phyloP scores from a whole-genome alignment of 495 filamentous ascomycete species.

The Pseudomonodictys pantanalensis region DNA sequence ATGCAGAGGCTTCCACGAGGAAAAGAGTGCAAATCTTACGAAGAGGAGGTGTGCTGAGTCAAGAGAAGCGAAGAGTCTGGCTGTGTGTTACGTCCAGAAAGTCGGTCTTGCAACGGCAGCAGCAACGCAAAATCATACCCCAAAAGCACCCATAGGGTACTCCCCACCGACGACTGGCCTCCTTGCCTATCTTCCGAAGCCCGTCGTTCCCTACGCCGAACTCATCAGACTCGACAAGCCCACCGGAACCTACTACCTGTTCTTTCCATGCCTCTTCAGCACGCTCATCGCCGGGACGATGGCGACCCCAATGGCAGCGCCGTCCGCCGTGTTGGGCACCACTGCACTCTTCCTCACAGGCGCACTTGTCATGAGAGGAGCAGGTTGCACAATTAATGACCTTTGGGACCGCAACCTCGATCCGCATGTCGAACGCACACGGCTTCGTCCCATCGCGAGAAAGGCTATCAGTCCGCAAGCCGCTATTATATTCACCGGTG shows the following conservation, averaged over 20 bases:
- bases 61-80: no score
- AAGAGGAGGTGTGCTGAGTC: no score
- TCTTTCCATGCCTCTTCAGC: slow-evolving; percentile 90
- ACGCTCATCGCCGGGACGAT: slow-evolving; percentile 66
- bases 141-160: slow-evolving; percentile 47
- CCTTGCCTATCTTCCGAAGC: slow-evolving; percentile 68
- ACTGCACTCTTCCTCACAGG: slow-evolving; percentile 78
- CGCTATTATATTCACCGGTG: slow-evolving; percentile 77
- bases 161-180: slow-evolving; percentile 69
- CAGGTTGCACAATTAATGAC: slow-evolving; percentile 98
- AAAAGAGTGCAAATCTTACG: no score
- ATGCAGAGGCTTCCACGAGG: no score
- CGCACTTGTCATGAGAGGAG: slow-evolving; percentile 92
- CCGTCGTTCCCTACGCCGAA: slow-evolving; percentile 91
- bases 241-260: slow-evolving; percentile 90
- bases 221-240: slow-evolving; percentile 92
- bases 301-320: slow-evolving; percentile 56
- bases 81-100: neutral
- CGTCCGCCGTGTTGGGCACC: slow-evolving; percentile 59
- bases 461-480: slow-evolving; percentile 71
- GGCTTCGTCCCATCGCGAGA: slow-evolving; percentile 83
- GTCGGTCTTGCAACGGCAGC: neutral
- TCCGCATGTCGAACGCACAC: slow-evolving; percentile 82
- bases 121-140: slow-evolving; percentile 17
- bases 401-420: slow-evolving; percentile 95